Conservation (phyloP, 768 basidiomycete genomes). For the Panaeolus papilionaceus region DNA sequence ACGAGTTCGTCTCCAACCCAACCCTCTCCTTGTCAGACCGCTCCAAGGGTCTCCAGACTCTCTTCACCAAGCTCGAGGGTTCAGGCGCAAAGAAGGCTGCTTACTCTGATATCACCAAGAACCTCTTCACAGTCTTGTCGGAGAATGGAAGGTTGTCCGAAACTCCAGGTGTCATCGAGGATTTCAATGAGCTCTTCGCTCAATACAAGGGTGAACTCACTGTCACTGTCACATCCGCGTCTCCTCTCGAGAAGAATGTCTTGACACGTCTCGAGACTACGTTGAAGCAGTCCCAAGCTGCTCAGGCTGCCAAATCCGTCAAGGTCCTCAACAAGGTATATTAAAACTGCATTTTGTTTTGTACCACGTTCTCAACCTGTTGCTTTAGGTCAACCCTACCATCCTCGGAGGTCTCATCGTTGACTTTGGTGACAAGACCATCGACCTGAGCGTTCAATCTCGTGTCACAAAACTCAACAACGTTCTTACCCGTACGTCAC, state of each 20-base stretch:
- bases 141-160: slow-evolving; percentile 93
- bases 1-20: slow-evolving; percentile 85
- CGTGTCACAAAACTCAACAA: slow-evolving; percentile 96
- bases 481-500: slow-evolving; percentile 75
- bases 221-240: slow-evolving; percentile 89
- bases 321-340: slow-evolving; percentile 92
- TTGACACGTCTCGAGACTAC: slow-evolving; percentile 81
- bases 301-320: slow-evolving; percentile 84
- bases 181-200: slow-evolving; percentile 88
- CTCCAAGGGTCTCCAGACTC: slow-evolving; percentile 62
- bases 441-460: slow-evolving; percentile 93
- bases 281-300: slow-evolving; percentile 87
- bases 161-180: slow-evolving; percentile 85
- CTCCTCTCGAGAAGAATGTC: slow-evolving; percentile 78
- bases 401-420: slow-evolving; percentile 92
- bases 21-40: slow-evolving; percentile 87
- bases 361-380: neutral
- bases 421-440: slow-evolving; percentile 98
- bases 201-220: slow-evolving; percentile 93
- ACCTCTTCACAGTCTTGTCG: slow-evolving; percentile 87
- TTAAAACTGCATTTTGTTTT: slow-evolving; percentile 15
- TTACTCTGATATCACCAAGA: slow-evolving; percentile 89
- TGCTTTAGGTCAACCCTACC: slow-evolving; percentile 82
- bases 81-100: slow-evolving; percentile 70
- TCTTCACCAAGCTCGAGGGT: slow-evolving; percentile 74